Percentiles rank a stretch among this genome's conserved stretches.
Evolutionary conservation across 2,329 filamentous ascomycete genomes (phyloP).

Genomic region (Aspergillus cejpii): DNA sequence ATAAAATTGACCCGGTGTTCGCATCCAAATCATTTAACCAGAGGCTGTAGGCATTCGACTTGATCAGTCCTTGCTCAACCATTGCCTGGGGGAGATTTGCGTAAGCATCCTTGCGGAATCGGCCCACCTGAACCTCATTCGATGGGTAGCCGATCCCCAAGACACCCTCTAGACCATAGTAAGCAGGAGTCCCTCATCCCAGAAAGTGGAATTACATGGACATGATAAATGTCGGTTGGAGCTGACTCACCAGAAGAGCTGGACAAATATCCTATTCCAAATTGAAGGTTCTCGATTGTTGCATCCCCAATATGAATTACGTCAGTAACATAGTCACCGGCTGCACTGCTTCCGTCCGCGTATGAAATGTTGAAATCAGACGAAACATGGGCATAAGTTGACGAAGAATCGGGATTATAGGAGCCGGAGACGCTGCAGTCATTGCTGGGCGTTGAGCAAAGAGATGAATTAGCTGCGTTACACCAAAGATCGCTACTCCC

Average conservation of each 20-base stretch:
- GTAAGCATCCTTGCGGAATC: conserved; percentile 50
- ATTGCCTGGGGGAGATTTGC: conserved; percentile 63
- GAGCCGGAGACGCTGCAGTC: conserved; percentile 46
- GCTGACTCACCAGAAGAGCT: conserved; percentile 38
- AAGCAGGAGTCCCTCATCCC: not conserved
- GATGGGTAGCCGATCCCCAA: conserved; percentile 74
- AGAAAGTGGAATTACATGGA: not conserved
- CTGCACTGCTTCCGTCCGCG: conserved; percentile 69
- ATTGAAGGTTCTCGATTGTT: conserved; percentile 48
- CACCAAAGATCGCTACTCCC: conserved; percentile 59
- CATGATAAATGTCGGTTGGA: too few species aligned
- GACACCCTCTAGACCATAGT: conserved; percentile 56
- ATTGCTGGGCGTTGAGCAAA: conserved; percentile 40
- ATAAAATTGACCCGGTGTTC: conserved; percentile 61
- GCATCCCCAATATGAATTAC: conserved; percentile 52
- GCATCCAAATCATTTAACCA: conserved; percentile 68
- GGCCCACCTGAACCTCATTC: conserved; percentile 60
- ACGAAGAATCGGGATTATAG: conserved; percentile 55
- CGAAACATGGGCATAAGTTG: conserved; percentile 66
- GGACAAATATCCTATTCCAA: conserved; percentile 54
- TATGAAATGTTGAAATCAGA: conserved; percentile 83
- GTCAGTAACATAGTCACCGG: conserved; percentile 75
- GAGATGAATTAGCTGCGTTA: conserved; percentile 47
- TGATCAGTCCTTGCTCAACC: conserved; percentile 54
- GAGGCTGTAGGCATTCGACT: conserved; percentile 63